Conservation (phyloP, 495 filamentous ascomycete species). For the Aspergillus ellipticus region DNA sequence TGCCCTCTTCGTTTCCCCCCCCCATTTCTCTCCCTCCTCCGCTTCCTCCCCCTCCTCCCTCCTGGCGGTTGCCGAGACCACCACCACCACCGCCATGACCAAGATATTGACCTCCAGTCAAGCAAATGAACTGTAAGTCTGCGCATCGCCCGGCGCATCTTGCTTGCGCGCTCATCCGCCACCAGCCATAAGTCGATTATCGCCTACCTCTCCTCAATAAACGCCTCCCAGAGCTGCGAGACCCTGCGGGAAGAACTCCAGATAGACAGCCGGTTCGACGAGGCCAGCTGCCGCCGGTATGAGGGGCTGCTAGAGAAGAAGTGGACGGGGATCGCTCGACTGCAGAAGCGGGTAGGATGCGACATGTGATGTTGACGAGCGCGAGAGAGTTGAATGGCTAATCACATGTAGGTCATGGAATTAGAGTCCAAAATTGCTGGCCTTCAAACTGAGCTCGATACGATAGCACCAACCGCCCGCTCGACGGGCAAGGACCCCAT, state of each 20-base stretch:
- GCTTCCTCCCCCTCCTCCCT: not conserved
- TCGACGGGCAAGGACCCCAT: conserved; percentile 79
- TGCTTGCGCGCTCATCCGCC: conserved; percentile 30
- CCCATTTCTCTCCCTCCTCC: no score
- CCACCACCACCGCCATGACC: conserved; percentile 48
- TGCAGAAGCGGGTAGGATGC: conserved; percentile 78
- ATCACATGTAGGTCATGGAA: conserved; percentile 74
- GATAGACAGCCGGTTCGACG: conserved; percentile 69
- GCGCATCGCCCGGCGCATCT: not conserved
- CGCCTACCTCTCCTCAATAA: conserved; percentile 71
- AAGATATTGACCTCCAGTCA: conserved; percentile 69
- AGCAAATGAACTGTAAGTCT: conserved; percentile 78
- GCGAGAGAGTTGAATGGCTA: not conserved
- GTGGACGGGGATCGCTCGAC: conserved; percentile 86
- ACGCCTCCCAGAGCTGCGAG: conserved; percentile 59
- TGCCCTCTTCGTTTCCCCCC: no score
- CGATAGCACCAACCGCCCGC: conserved; percentile 77
- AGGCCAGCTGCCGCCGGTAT: no score
- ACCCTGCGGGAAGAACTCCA: conserved; percentile 53
- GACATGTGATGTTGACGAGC: not conserved
- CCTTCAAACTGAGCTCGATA: conserved; percentile 81
- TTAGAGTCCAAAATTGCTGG: conserved; percentile 67
- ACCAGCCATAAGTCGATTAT: conserved; percentile 82
- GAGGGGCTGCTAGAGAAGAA: conserved; percentile 89
- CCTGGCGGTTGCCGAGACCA: not conserved